These are phyloP conservation scores for Solanum hybrid DNA, from an alignment of 305 asterid genomes.

Conservation along the genomic window DNA sequence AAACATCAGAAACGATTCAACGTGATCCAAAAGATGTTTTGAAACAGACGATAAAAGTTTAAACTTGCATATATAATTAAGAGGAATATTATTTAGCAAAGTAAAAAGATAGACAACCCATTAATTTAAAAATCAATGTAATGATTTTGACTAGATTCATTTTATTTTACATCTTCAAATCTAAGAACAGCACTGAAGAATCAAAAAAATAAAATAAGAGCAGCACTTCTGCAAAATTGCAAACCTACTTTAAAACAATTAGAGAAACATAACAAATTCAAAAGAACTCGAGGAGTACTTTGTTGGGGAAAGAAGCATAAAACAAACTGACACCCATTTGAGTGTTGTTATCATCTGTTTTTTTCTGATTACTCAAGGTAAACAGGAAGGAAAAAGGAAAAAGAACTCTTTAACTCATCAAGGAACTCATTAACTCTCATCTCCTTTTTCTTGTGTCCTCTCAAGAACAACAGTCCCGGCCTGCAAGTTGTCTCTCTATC, in stretches of 20 bases:
- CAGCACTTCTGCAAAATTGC: not conserved
- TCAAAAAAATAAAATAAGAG: not conserved
- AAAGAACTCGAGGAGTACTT: not conserved
- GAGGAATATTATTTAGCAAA: not conserved
- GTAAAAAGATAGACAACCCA: not conserved
- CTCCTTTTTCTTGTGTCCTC: not conserved
- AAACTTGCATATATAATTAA: not conserved
- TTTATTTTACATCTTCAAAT: not conserved
- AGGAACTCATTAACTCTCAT: not conserved
- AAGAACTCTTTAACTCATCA: not conserved
- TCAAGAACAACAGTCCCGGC: not conserved
- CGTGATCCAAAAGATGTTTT: not conserved
- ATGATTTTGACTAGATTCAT: not conserved
- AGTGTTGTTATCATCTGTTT: not conserved
- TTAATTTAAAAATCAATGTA: not conserved
- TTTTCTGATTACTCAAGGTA: not conserved
- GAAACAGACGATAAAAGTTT: not conserved
- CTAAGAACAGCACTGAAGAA: not conserved
- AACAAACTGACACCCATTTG: constrained; percentile 1
- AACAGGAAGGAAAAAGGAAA: not conserved
- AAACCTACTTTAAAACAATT: not conserved
- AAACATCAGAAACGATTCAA: not conserved
- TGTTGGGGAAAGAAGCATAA: not conserved
- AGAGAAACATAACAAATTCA: not conserved
- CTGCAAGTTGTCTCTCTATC: not conserved